Base-by-base conservation (phyloP, 208 protist genomes). In the Spongospora subterranea region DNA sequence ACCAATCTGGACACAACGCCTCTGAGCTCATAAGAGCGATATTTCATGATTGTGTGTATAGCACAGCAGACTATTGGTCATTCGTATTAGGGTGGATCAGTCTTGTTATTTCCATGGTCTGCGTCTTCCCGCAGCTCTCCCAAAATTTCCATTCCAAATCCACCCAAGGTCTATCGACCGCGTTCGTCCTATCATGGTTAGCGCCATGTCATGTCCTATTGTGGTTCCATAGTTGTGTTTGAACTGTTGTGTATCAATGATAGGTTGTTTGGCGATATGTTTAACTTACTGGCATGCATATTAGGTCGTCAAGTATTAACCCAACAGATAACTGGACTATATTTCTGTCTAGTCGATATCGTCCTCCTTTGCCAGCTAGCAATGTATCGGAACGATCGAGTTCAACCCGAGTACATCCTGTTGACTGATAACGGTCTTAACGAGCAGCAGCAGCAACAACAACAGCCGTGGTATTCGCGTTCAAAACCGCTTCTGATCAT, bases 181-280 rank as follows among this genome's bases (percentile, higher is more conserved):
- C 54, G 54, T 65, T 65, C 54, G 54, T 65, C 54, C 20, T 65
- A 17, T 17, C 54, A 65, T 65, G 54, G 54, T 65, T n/a, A n/a
- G n/a, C n/a, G 54, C 54, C 20, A 65, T 65, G 54, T 65, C 20
- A 65, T 29, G 29, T 65, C 29, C 20, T 17, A 65, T 32, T 29
- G 54, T 29, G 54, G 54, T 17, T 65, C 54, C 17, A 65, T 65
- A 65, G 17, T 65, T 17, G 17, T 17, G 20, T 32, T 65, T 65
- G 54, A 65, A 17, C 54, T 32, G 54, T 65, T 29, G 54, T 65
- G 54, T n/a, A n/a, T n/a, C n/a, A n/a, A n/a, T n/a, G 54, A 29
- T 29, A 65, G 54, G 54, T 29, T 65, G 54, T 29, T 65, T 17
- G 54, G 54, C 54, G 54, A 65, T 29, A 17, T 65, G 17, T 65